Base-by-base conservation (phyloP, 2,329 filamentous ascomycete species). In the Stemphylium vesicarium region DNA sequence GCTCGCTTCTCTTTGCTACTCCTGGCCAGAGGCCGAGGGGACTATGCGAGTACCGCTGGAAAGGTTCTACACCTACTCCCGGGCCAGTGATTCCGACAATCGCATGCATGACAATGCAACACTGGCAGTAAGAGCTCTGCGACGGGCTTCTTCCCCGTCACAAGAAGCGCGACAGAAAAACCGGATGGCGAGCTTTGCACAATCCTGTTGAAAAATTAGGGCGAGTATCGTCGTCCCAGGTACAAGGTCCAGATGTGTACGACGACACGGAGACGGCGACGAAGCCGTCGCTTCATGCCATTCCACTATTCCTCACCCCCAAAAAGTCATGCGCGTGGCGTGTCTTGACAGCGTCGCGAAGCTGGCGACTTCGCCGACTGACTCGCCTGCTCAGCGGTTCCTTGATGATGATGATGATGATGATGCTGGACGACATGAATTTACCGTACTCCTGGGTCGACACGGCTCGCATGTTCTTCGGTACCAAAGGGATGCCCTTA, bases 401-500 rank as follows among this genome's bases (percentile, higher is more conserved):
- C 50, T 41, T 41, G 20, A 20, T 20, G 20, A 20, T 48, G 50
- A 33, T 41, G 20, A 20, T 20, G 20, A 20, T 48, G 50, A 33
- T 31, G 37, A 41, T 11, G 9, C n/a, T 49, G 31, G 32, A 53
- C 16, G 47, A 36, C 29, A 8, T 47, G 12, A 11, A 31, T 44
- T 50, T 54, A 50, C 46, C 51, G 29, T 18, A 12, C 18, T 8
- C 33, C 36, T 50, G 51, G 46, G 46, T 54, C 44, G 29, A 50
- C 46, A 53, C 44, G 45, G 45, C 38, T 48, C 39, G 40, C 37
- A 41, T 53, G 44, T 54, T 31, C 29, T 35, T 49, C 20, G 29
- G 36, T 33, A 31, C 16, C 51, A 50, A 54, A 54, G 46, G 51
- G 40, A 29, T 37, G 41, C 46, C 51, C 51, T 54, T 49, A 22